Evolutionary conservation across 495 filamentous ascomycete species (phyloP).

Genomic region (Aspergillus indologenus): DNA sequence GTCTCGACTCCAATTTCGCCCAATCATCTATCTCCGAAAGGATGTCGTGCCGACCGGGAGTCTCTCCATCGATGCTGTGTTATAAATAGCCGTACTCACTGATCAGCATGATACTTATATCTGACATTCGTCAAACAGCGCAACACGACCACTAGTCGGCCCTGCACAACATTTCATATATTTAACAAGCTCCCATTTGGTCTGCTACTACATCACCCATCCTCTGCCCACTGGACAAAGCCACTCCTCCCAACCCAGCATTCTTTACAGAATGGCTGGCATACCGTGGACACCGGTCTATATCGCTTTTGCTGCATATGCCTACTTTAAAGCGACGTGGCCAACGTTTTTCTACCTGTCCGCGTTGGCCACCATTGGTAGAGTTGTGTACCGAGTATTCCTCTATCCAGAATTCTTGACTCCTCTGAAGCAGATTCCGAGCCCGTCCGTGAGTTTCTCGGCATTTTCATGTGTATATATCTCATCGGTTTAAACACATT

Average conservation of each 20-base stretch:
- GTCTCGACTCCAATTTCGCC: background rate
- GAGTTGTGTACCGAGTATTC: constrained; percentile 48
- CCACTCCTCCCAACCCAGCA: background rate
- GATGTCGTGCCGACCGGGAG: background rate
- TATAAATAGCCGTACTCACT: background rate
- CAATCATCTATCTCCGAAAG: background rate
- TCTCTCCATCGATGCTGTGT: background rate
- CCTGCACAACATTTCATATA: background rate
- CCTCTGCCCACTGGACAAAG: background rate
- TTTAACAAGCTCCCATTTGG: background rate
- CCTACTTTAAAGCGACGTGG: constrained; percentile 28
- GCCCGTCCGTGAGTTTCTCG: constrained; percentile 46
- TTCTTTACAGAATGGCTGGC: constrained; percentile 8
- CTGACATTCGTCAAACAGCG: background rate
- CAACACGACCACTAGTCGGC: no score
- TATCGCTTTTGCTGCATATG: constrained; percentile 28
- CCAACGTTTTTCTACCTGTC: constrained; percentile 24
- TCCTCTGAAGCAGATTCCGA: constrained; percentile 63
- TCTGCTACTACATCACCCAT: background rate
- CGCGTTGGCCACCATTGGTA: constrained; percentile 22
- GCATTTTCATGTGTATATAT: background rate
- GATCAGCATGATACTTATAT: background rate
- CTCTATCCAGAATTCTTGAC: constrained; percentile 73
- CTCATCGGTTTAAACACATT: background rate
- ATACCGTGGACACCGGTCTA: constrained; percentile 23